Conservation (phyloP, 495 filamentous ascomycete species). For the Penicillium pancosmium region DNA sequence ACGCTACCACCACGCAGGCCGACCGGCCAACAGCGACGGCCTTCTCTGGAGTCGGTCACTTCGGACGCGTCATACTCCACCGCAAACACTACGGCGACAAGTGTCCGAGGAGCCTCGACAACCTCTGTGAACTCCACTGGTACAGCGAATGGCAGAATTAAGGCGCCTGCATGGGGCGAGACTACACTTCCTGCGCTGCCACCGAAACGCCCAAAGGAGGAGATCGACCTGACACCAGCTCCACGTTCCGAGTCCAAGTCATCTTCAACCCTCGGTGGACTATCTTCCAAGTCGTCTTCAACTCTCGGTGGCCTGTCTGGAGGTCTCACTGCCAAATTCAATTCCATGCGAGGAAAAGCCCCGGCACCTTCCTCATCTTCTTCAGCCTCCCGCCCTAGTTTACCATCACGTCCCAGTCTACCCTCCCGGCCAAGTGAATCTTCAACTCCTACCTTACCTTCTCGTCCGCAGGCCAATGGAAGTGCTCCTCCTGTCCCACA, state of each 20-base stretch:
- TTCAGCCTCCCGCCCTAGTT: constrained; percentile 17
- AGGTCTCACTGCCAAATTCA: constrained; percentile 25
- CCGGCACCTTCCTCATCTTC: constrained; percentile 20
- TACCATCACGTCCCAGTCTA: constrained; percentile 17
- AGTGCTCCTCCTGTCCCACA: constrained; percentile 21
- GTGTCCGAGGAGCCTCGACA: constrained; percentile 32
- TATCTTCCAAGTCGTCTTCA: constrained; percentile 20
- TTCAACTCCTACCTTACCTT: constrained; percentile 17
- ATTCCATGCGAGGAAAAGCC: constrained; percentile 21
- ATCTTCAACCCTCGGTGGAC: constrained; percentile 13
- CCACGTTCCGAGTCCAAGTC: constrained; percentile 30
- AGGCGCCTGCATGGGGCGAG: constrained; percentile 50
- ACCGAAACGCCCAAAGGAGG: constrained; percentile 37
- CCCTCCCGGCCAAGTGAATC: not conserved
- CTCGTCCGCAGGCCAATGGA: constrained; percentile 5
- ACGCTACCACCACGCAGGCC: constrained; percentile 43
- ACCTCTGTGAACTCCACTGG: constrained; percentile 37
- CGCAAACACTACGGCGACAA: constrained; percentile 37
- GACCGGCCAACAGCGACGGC: constrained; percentile 33
- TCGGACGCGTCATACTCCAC: constrained; percentile 45
- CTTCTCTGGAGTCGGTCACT: constrained; percentile 38
- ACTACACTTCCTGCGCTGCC: constrained; percentile 48
- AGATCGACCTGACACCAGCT: constrained; percentile 18
- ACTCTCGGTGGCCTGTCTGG: constrained; percentile 21
- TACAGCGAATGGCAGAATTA: constrained; percentile 24